Base-by-base conservation (phyloP, 805 yeast genomes). In the Spathaspora passalidarum region DNA sequence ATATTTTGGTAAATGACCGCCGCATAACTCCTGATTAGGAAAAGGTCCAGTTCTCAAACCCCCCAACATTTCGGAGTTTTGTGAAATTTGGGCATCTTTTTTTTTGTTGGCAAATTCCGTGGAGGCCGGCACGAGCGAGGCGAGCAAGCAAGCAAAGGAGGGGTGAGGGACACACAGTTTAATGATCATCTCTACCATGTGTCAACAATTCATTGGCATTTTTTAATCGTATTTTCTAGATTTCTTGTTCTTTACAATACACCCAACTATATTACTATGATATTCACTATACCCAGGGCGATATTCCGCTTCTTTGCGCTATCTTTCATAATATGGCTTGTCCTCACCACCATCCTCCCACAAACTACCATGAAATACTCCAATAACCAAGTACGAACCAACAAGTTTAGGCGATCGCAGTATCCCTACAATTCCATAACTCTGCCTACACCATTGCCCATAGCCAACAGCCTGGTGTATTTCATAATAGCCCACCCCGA, bases 401-500 rank as follows among this genome's bases (percentile, higher is more conserved):
- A 55, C 46, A 51, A 51, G 10, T 68, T 59, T 54, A 51, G 49
- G n/a, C 34, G 36, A 7, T 40, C 53, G 5, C 37, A 46, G 5
- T 70, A 63, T 44, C 75, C 75, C 8, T 65, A 68, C 50, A 59
- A 58, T 38, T 65, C 73, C n/a, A 56, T 69, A 32, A 63, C 70
- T 2, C 56, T 62, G 8, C 69, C 70, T 6, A 56, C 66, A 18
- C 62, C 67, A 5, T 57, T 69, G 14, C 64, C 68, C 2, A 63
- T 71, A 17, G 60, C 56, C 13, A 60, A 70, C 48, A 57, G 63
- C 34, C 57, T 66, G 2, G 68, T 80, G 1, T 76, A 72, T 52
- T 68, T 84, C 39, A 67, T 92, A 10, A 83, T 90, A 35, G 97
- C 96, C 0, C 99, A 94, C 64, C 99, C 99, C 0, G 99, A 94